Evolutionary conservation across 805 yeast genomes (phyloP).

Genomic region (Kodamaea kakaduensis): DNA sequence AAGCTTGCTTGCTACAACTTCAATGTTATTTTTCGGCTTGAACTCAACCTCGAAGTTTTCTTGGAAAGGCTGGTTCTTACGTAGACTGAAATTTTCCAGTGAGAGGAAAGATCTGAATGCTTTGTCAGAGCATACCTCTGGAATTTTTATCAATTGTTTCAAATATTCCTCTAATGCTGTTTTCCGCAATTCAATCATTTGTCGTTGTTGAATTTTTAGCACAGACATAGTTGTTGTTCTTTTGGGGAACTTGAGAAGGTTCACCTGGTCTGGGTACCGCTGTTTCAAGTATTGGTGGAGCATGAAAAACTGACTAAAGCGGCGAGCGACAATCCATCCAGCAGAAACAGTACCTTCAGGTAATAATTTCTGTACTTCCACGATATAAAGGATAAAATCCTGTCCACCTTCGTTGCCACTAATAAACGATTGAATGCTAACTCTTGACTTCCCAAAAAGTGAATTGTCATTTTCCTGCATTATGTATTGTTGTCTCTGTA

Average conservation of each 20-base stretch:
- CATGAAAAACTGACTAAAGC: slow-evolving; percentile 79
- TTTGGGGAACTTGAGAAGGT: slow-evolving; percentile 52
- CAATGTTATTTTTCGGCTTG: slow-evolving; percentile 18
- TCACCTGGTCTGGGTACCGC: slow-evolving; percentile 45
- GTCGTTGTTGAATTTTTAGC: slow-evolving; percentile 64
- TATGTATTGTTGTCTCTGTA: slow-evolving; percentile 73
- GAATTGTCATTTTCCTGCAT: slow-evolving; percentile 82
- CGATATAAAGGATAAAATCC: slow-evolving; percentile 66
- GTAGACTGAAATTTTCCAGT: slow-evolving; percentile 51
- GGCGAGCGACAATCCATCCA: slow-evolving; percentile 87
- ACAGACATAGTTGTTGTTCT: slow-evolving; percentile 47
- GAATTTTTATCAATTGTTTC: slow-evolving; percentile 50
- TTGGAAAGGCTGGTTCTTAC: slow-evolving; percentile 28
- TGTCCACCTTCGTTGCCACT: slow-evolving; percentile 54
- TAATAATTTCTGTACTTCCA: slow-evolving; percentile 61
- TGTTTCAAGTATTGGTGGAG: slow-evolving; percentile 61
- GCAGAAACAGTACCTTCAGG: slow-evolving; percentile 49
- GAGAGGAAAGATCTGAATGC: slow-evolving; percentile 76
- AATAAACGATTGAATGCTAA: slow-evolving; percentile 51
- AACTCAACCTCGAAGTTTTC: slow-evolving; percentile 10
- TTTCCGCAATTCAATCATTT: slow-evolving; percentile 62
- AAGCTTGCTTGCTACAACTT: slow-evolving; percentile 31
- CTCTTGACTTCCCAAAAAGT: slow-evolving; percentile 60
- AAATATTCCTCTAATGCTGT: slow-evolving; percentile 60
- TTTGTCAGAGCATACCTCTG: slow-evolving; percentile 69